These are phyloP conservation scores for Musa beccarii DNA, from an alignment of 176 grass and related monocot genomes.

Conservation along the genomic window DNA sequence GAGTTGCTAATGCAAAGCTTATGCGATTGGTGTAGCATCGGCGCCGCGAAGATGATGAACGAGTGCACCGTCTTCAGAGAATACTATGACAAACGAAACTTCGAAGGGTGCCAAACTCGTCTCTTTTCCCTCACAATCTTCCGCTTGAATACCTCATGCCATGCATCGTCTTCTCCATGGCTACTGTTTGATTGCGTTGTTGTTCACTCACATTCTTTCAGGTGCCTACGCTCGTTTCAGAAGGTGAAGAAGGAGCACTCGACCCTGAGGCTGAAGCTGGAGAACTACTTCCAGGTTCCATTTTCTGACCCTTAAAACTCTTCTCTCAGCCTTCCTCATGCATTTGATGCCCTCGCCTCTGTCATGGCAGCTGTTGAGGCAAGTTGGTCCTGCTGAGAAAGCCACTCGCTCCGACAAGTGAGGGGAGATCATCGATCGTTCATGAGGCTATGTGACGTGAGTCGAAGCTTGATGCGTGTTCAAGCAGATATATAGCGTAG, in stretches of 20 bases:
- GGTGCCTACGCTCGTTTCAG: conserved; percentile 72
- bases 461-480: not conserved
- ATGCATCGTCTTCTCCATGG: not conserved
- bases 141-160: not conserved
- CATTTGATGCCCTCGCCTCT: not conserved
- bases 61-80: conserved; percentile 78
- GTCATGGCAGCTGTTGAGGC: conserved; percentile 45
- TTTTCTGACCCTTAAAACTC: conserved; percentile 9
- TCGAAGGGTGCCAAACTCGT: conserved; percentile 46
- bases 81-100: conserved; percentile 54
- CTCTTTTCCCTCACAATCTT: not conserved
- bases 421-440: not conserved
- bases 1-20: conserved; percentile 23
- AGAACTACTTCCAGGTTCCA: conserved; percentile 95
- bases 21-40: conserved; percentile 49
- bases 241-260: conserved; percentile 86
- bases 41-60: conserved; percentile 95
- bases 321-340: not conserved
- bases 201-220: conserved; percentile 16
- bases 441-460: not conserved
- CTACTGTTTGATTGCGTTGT: conserved; percentile 1
- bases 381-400: conserved; percentile 56
- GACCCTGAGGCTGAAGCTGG: conserved; percentile 69
- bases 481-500: too few relatives aligned
- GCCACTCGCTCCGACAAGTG: conserved; percentile 42